These are phyloP conservation scores for Lupinus albus DNA, from an alignment of 306 rosid species.

Conservation along the genomic window DNA sequence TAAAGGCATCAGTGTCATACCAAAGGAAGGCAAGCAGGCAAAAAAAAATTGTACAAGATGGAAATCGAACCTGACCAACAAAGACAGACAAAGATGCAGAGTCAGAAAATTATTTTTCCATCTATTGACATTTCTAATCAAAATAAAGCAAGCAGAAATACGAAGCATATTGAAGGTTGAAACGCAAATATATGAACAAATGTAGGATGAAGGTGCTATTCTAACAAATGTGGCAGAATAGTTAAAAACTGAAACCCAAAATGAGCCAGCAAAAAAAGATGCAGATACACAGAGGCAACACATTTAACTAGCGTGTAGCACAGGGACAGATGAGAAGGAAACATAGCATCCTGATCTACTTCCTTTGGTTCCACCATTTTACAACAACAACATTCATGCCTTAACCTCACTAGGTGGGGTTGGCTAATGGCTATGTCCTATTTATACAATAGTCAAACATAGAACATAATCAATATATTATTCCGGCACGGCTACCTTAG, in stretches of 20 bases:
- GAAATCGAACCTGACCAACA: constrained; percentile 77
- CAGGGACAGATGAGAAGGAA: too few relatives aligned
- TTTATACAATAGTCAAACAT: too few relatives aligned
- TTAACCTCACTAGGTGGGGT: too few relatives aligned
- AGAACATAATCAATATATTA: too few relatives aligned
- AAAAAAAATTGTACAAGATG: constrained; percentile 85
- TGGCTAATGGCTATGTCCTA: too few relatives aligned
- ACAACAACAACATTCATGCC: too few relatives aligned
- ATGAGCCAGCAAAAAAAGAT: neutral
- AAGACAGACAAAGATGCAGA: constrained; percentile 38
- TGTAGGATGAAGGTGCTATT: neutral
- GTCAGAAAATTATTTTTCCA: constrained; percentile 33
- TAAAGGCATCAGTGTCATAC: constrained; percentile 43
- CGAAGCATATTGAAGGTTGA: neutral
- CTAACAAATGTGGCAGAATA: neutral
- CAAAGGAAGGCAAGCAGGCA: constrained; percentile 87
- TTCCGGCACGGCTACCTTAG: too few relatives aligned
- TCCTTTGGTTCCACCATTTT: too few relatives aligned
- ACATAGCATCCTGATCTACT: too few relatives aligned
- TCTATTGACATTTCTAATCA: neutral
- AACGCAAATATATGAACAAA: neutral
- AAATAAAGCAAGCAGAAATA: constrained; percentile 3
- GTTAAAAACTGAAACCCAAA: neutral
- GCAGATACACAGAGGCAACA: neutral
- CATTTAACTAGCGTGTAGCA: too few relatives aligned